A percentile compares a stretch with the other conserved stretches of the same genome.
Evolutionary conservation across 352 stramenopile species (phyloP).

Genomic region (Phytophthora nicotianae): DNA sequence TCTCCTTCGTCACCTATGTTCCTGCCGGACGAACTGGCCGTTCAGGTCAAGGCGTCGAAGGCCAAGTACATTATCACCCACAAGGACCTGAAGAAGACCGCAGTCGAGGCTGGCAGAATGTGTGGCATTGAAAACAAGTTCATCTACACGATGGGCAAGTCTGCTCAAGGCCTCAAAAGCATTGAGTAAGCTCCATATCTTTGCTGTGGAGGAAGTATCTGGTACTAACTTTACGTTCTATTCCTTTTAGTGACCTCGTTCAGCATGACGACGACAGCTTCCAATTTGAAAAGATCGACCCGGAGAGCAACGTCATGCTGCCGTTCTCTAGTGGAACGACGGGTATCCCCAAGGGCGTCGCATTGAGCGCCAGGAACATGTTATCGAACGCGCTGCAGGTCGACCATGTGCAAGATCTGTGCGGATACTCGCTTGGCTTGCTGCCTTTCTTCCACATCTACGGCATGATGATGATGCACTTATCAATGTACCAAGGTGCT

Average conservation of each 20-base stretch:
- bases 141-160: slow-evolving; percentile 58
- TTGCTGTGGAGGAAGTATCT: background rate
- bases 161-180: slow-evolving; percentile 41
- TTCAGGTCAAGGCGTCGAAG: slow-evolving; percentile 50
- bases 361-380: slow-evolving; percentile 90
- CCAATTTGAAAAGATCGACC: slow-evolving; percentile 49
- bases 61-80: slow-evolving; percentile 65
- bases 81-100: slow-evolving; percentile 49
- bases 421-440: slow-evolving; percentile 53
- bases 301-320: slow-evolving; percentile 60
- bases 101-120: slow-evolving; percentile 46
- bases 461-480: slow-evolving; percentile 83
- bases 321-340: slow-evolving; percentile 96
- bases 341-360: slow-evolving; percentile 83
- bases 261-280: slow-evolving; percentile 38
- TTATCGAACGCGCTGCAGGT: slow-evolving; percentile 90
- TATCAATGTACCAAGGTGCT: slow-evolving; percentile 78
- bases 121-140: slow-evolving; percentile 36
- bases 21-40: slow-evolving; percentile 46
- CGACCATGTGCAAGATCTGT: slow-evolving; percentile 66
- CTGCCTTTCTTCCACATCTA: slow-evolving; percentile 98
- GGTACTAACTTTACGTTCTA: slow-evolving; percentile 12
- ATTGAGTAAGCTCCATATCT: slow-evolving; percentile 46
- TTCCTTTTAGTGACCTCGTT: slow-evolving; percentile 41
- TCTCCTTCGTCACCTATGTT: slow-evolving; percentile 72